A percentile compares a stretch with the other conserved stretches of the same genome.
phyloP scores from a whole-genome alignment of 225 moss, liverwort and hornwort species.

The Pleurozium schreberi region DNA sequence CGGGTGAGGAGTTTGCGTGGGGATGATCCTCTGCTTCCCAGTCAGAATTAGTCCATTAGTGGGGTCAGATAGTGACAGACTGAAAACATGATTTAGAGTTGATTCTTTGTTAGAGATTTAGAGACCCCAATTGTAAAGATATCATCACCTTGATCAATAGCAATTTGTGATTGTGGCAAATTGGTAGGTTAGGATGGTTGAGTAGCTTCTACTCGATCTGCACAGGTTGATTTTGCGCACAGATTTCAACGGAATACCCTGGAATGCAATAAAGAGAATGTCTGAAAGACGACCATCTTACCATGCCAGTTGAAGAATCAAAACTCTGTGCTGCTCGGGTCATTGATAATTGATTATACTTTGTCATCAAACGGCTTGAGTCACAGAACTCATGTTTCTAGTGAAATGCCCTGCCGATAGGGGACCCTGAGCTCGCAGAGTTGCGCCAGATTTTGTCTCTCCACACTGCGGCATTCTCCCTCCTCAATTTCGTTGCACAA shows the following conservation, averaged over 20 bases:
- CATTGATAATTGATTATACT: not conserved
- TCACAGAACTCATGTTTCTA: not conserved
- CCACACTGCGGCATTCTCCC: not conserved
- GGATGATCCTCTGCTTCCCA: constrained; percentile 33
- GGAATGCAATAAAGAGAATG: not conserved
- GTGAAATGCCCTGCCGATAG: not conserved
- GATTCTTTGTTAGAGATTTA: not conserved
- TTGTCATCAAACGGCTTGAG: not conserved
- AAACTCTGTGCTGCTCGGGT: not conserved
- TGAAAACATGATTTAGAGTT: not conserved
- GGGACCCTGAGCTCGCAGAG: not conserved
- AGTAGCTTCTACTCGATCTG: not conserved
- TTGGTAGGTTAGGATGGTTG: not conserved
- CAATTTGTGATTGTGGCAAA: constrained; percentile 10
- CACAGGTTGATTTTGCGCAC: not conserved
- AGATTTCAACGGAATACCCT: not conserved
- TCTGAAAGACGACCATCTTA: not conserved
- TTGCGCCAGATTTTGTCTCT: not conserved
- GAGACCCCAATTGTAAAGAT: not conserved
- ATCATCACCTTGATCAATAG: not conserved
- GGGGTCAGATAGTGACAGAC: not conserved
- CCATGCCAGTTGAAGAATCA: not conserved
- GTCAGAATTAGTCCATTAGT: constrained; percentile 5
- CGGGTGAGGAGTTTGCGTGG: constrained; percentile 37
- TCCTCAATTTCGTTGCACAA: not conserved